Evolutionary conservation across 2,329 filamentous ascomycete genomes (phyloP).

Genomic region (Ascochyta viciae-villosae): DNA sequence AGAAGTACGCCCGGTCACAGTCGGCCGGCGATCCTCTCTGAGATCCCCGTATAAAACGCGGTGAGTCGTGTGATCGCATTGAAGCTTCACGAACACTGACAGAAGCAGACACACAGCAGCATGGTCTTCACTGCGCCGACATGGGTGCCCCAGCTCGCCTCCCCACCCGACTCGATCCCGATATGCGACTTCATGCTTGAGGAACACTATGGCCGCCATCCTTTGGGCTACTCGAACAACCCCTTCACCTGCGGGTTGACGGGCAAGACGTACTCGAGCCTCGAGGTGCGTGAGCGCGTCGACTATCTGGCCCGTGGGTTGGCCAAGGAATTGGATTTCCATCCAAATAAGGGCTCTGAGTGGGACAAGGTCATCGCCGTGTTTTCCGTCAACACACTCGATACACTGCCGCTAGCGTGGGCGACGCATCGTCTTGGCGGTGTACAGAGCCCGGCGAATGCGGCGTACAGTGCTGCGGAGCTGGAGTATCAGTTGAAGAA

Average conservation of each 20-base stretch:
- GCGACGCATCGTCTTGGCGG: constrained; percentile 78
- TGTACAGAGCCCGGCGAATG: constrained; percentile 76
- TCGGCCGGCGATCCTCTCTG: constrained; percentile 9
- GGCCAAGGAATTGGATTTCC: constrained; percentile 73
- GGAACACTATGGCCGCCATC: constrained; percentile 71
- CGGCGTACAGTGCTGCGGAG: constrained; percentile 73
- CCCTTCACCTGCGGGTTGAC: constrained; percentile 81
- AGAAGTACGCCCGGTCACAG: neutral
- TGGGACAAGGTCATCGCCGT: constrained; percentile 82
- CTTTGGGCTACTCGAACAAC: constrained; percentile 68
- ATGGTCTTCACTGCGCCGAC: constrained; percentile 67
- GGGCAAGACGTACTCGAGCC: constrained; percentile 69
- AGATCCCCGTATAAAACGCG: neutral
- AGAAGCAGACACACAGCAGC: neutral
- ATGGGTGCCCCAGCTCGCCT: constrained; percentile 68
- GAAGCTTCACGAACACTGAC: neutral
- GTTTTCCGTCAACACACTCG: constrained; percentile 85
- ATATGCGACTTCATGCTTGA: constrained; percentile 79
- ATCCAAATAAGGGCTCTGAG: constrained; percentile 72
- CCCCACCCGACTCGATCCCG: constrained; percentile 75
- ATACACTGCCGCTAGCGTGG: constrained; percentile 76
- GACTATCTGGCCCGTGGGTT: constrained; percentile 73
- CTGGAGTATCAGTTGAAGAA: constrained; percentile 75
- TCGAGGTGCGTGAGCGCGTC: constrained; percentile 70
- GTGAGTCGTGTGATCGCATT: constrained; percentile 1